Conservation (phyloP, 306 rosid species). For the Vigna reflexopilosa region DNA sequence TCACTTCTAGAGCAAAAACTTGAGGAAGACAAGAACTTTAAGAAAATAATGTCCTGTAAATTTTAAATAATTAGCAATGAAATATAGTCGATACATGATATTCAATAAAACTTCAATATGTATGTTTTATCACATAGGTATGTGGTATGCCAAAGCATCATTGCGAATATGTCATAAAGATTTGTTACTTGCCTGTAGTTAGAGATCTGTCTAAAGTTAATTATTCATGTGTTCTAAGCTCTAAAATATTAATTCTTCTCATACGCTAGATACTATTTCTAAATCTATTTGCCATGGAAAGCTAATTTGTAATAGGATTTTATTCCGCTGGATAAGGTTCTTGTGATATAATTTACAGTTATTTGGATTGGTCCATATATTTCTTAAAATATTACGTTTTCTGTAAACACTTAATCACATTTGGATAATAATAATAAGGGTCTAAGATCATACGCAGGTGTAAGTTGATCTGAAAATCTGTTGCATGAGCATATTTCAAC, state of each 20-base stretch:
- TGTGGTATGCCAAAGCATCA: slow-evolving; percentile 4
- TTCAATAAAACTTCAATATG: neutral
- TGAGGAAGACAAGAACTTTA: neutral
- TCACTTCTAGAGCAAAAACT: neutral
- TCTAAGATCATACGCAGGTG: slow-evolving; percentile 3
- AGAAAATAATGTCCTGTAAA: neutral
- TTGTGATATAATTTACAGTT: slow-evolving; percentile 17
- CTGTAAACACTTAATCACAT: neutral
- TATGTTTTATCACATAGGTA: neutral
- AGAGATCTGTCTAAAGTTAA: slow-evolving; percentile 1
- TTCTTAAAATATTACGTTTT: neutral
- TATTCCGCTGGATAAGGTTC: neutral
- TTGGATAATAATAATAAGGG: neutral
- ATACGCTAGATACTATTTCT: neutral
- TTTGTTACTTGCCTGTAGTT: neutral
- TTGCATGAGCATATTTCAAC: neutral
- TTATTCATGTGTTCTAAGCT: neutral
- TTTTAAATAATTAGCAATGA: slow-evolving; percentile 6
- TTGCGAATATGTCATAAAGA: neutral
- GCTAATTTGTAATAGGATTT: neutral
- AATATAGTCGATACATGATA: neutral
- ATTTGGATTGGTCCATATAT: slow-evolving; percentile 2
- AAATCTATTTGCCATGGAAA: neutral
- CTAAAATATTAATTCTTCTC: neutral
- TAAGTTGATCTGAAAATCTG: slow-evolving; percentile 27